Base-by-base conservation (phyloP, 192 early-diverging fungal species). In the Coemansia sp. region DNA sequence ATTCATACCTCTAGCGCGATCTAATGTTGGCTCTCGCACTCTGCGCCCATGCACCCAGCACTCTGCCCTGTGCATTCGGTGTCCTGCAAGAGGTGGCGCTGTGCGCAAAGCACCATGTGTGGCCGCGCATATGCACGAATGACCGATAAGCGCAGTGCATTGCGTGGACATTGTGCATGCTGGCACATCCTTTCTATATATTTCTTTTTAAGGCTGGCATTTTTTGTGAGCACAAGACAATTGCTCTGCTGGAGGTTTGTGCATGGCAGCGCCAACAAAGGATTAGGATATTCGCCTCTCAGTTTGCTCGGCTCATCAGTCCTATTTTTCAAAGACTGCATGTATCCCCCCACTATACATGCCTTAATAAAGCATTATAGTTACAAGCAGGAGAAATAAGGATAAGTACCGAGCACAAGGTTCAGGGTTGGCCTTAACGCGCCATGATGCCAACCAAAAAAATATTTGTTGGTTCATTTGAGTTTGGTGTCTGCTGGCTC, bases 281-380 rank as follows among this genome's bases (percentile, higher is more conserved):
- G 40, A 20, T 22, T n/a, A n/a, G 11, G 38, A 38, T 9, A 40
- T 41, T 38, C n/a, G 36, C 11, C 38, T 39, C 22, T 38, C 34
- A 20, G 38, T 20, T 62, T 40, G 18, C 36, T 62, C 18, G 61
- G 38, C 61, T 38, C 61, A 24, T 22, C 61, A 62, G 61, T 41
- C 61, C 61, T 62, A 62, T 41, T 62, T 62, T 62, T 38, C 61
- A 34, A 3, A 39, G 18, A 22, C 36, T 62, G 61, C 61, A 62
- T 62, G 22, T 62, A 20, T 41, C 22, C 55, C 52, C 20, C 20
- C 22, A 3, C 38, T 4, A 12, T 20, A 24, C 61, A 62, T 62
- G 61, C 61, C 61, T 41, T 62, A 62, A 62, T 40, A 62, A 40
- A 22, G 61, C 61, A 41, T 24, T 40, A 62, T 62, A 62, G 41